Percentiles rank a stretch among this genome's conserved stretches.
These are phyloP conservation scores for Neopestalotiopsis sp. DNA, from an alignment of 2,329 filamentous ascomycete genomes.

Conservation along the genomic window DNA sequence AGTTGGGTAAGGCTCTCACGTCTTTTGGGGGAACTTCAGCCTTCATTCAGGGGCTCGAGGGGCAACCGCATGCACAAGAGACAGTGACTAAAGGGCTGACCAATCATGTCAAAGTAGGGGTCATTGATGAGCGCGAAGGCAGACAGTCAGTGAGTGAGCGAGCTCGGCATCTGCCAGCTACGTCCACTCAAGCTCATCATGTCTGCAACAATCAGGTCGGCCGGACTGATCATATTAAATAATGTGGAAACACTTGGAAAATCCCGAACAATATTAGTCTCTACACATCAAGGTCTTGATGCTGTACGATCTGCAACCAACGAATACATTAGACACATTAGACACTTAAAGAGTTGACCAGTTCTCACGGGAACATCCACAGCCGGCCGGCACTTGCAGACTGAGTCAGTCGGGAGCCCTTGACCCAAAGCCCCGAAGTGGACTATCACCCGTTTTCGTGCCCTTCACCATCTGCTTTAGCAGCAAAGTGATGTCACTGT, in stretches of 20 bases:
- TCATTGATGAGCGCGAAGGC: too few relatives aligned
- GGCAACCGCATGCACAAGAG: too few relatives aligned
- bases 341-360: neutral
- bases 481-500: constrained; percentile 2
- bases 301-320: neutral
- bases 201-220: too few relatives aligned
- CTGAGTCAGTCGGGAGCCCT: neutral
- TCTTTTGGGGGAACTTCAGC: neutral
- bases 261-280: neutral
- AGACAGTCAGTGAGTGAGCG: too few relatives aligned
- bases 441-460: neutral
- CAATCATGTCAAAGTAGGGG: too few relatives aligned
- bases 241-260: neutral
- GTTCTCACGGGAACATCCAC: neutral
- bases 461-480: neutral
- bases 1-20: neutral
- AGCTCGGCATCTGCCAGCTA: too few relatives aligned
- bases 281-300: neutral
- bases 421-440: neutral
- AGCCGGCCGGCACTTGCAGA: neutral
- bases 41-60: neutral
- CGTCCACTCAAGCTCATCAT: too few relatives aligned
- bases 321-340: neutral
- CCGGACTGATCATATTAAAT: too few relatives aligned
- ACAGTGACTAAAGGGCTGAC: too few relatives aligned